Base-by-base conservation (phyloP, 2,329 filamentous ascomycete species). In the Aspergillus pseudoglaucus region DNA sequence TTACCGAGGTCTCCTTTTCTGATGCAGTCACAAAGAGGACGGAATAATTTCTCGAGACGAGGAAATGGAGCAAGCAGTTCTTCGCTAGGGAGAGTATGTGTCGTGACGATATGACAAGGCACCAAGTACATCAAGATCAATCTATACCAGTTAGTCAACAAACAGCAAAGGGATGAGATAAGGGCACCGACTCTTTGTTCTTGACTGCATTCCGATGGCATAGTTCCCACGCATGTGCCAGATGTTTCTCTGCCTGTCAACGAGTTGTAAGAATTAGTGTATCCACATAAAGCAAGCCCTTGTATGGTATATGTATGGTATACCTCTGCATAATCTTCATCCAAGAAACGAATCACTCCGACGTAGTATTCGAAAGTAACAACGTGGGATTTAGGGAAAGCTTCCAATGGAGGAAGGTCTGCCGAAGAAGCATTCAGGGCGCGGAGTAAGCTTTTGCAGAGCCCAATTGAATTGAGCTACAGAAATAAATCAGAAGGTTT, bases 361-460 rank as follows among this genome's bases (percentile, higher is more conserved):
- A 90, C 82, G 64, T 96, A 97, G 70, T 96, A 98, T 63, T 90
- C 91, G 73, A 95, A 98, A 0, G 91, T 96, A 37, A 96, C 90
- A 53, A 89, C 83, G 62, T 98, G 93, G 3, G 90, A 85, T 62
- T 85, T 88, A 1, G 93, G 91, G 59, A 95, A 98, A 12, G 80
- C 75, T 14, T 85, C 78, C 25, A 96, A 75, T 0, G 80, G 74
- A 0, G 93, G 93, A 73, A 98, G 85, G 59, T 98, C 91, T 40
- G 81, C 79, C 51, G 76, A 75, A 47, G 87, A 85, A 10, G 90
- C 90, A 42, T 84, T 79, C 42, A 98, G 77, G 0, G 89, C 90
- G 56, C 85, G 88, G 42, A 98, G 76, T 44, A 97, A 85, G 56
- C 93, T 96, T 65, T 93, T 90, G 15, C 85, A 95, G 17, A 97